Evolutionary conservation across 352 stramenopile species (phyloP).

Genomic region (Globisporangium nodosum): DNA sequence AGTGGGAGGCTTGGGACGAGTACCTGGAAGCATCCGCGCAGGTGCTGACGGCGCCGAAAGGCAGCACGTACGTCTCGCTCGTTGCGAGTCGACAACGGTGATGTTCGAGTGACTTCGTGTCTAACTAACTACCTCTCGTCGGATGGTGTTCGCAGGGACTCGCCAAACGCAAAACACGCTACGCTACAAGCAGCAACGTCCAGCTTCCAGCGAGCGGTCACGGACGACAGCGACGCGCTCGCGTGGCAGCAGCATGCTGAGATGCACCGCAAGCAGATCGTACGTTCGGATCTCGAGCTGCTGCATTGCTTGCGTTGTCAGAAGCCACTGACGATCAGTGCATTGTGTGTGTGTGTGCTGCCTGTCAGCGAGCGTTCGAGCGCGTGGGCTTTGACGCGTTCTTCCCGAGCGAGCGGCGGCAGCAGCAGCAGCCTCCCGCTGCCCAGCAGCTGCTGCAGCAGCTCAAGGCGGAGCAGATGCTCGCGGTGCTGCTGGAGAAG

Average conservation of each 20-base stretch:
- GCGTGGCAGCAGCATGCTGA: not conserved
- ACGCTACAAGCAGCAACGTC: constrained; percentile 2
- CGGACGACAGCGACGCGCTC: not conserved
- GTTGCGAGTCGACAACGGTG: no score
- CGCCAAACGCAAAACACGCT: not conserved
- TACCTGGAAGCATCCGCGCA: constrained; percentile 11
- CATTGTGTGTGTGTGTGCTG: not conserved
- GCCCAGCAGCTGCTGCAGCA: constrained; percentile 9
- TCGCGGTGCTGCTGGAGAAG: constrained; percentile 19
- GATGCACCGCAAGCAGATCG: constrained; percentile 10
- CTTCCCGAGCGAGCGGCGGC: constrained; percentile 1
- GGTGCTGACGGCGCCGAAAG: not conserved
- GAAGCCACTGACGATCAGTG: not conserved
- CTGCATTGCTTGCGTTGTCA: not conserved
- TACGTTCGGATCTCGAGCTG: constrained; percentile 1
- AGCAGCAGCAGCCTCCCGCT: not conserved
- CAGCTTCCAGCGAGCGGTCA: constrained; percentile 4
- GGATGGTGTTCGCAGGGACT: not conserved
- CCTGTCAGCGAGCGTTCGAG: constrained; percentile 5
- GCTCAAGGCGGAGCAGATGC: constrained; percentile 12
- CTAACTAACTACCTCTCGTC: no score
- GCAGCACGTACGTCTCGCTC: not conserved
- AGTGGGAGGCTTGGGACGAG: constrained; percentile 22
- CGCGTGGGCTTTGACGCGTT: constrained; percentile 8
- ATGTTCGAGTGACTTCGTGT: no score